Evolutionary conservation across 2,329 filamentous ascomycete species (phyloP).

Genomic region (Diaporthe caulivora): DNA sequence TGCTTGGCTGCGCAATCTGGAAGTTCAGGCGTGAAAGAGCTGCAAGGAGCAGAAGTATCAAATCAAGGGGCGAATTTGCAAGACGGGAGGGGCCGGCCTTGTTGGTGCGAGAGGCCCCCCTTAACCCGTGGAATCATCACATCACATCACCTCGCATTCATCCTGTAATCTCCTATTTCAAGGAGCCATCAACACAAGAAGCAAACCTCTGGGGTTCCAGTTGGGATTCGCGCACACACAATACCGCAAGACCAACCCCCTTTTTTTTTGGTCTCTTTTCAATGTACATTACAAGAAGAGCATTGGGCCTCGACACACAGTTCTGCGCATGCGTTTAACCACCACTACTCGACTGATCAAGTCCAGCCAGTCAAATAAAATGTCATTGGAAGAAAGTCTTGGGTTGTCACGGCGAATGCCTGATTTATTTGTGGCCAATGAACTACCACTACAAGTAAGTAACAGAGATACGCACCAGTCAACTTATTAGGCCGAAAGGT

Average conservation of each 20-base stretch:
- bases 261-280: conserved; percentile 12
- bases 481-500: not conserved
- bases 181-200: conserved; percentile 9
- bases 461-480: not conserved
- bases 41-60: conserved; percentile 30
- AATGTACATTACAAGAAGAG: conserved; percentile 23
- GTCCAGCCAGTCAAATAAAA: not conserved
- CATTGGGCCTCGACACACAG: not conserved
- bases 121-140: conserved; percentile 4
- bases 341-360: not conserved
- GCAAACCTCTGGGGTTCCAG: not conserved
- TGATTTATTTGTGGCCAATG: not conserved
- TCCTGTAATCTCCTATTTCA: conserved; percentile 32
- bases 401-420: not conserved
- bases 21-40: conserved; percentile 37
- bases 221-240: not conserved
- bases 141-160: not conserved
- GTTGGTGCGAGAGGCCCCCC: not conserved
- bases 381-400: conserved; percentile 1
- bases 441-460: not conserved
- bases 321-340: conserved; percentile 10
- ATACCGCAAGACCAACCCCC: not conserved
- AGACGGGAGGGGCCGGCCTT: not conserved
- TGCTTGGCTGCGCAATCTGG: not conserved
- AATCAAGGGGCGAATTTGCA: conserved; percentile 14